phyloP scores from a whole-genome alignment of 108 stramenopile species.

The Nitzschia sp. region DNA sequence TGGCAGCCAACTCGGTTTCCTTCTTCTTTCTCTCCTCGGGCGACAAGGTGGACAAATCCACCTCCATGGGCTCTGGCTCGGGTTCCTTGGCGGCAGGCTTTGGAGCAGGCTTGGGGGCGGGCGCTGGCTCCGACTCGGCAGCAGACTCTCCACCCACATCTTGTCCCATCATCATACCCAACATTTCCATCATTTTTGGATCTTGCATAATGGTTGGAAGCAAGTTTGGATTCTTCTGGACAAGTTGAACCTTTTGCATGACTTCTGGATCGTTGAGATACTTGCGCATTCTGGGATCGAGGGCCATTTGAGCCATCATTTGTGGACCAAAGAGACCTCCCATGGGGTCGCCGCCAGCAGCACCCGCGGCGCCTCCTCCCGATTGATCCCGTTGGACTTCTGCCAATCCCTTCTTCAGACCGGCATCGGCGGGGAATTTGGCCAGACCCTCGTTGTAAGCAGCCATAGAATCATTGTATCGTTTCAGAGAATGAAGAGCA shows the following conservation, averaged over 20 bases:
- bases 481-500: constrained; percentile 91
- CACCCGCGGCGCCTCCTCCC: constrained; percentile 30
- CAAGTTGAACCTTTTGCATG: constrained; percentile 86
- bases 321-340: constrained; percentile 80
- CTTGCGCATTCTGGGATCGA: constrained; percentile 86
- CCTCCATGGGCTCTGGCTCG: constrained; percentile 67
- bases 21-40: constrained; percentile 84
- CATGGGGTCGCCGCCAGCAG: constrained; percentile 21
- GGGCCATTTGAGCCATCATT: constrained; percentile 84
- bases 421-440: constrained; percentile 85
- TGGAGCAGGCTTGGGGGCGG: constrained; percentile 24
- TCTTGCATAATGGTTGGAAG: constrained; percentile 83
- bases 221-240: constrained; percentile 88
- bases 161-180: constrained; percentile 77
- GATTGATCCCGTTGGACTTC: constrained; percentile 84
- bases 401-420: constrained; percentile 85
- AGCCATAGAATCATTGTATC: constrained; percentile 93
- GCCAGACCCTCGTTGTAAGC: constrained; percentile 92
- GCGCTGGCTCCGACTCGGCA: constrained; percentile 14
- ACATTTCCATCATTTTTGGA: constrained; percentile 70
- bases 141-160: constrained; percentile 24
- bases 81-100: constrained; percentile 23
- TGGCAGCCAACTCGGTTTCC: constrained; percentile 74
- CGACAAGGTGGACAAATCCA: constrained; percentile 68
- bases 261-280: constrained; percentile 91